Evolutionary conservation across 345 rosid genomes (phyloP).

Genomic region (Populus nigra): DNA sequence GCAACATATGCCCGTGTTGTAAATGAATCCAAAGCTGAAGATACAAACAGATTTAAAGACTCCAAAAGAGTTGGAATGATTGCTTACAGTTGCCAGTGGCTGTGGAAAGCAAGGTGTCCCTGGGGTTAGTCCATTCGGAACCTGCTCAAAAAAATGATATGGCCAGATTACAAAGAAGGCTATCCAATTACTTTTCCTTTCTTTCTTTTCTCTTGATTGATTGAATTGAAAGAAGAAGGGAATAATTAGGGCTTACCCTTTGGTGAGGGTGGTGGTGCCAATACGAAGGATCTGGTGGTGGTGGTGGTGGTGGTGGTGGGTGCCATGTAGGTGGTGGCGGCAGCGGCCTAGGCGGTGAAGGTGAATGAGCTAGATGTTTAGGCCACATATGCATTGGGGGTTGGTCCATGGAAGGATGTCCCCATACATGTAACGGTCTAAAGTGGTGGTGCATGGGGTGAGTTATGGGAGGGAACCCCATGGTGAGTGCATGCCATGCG

Average conservation of each 20-base stretch:
- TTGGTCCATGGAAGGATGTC: slow-evolving; percentile 66
- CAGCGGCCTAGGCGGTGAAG: slow-evolving; percentile 30
- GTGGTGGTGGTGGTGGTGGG: slow-evolving; percentile 23
- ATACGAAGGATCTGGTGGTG: slow-evolving; percentile 38
- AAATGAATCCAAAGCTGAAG: slow-evolving; percentile 11
- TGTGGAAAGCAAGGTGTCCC: slow-evolving; percentile 61
- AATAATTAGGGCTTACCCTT: slow-evolving; percentile 25
- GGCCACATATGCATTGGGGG: slow-evolving; percentile 61
- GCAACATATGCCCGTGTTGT: neutral
- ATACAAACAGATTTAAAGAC: slow-evolving; percentile 17
- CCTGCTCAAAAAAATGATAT: slow-evolving; percentile 23
- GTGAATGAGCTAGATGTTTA: slow-evolving; percentile 44
- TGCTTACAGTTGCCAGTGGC: slow-evolving; percentile 50
- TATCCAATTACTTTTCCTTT: neutral
- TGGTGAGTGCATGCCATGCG: slow-evolving; percentile 57
- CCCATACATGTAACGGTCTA: slow-evolving; percentile 84
- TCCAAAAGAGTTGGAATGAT: slow-evolving; percentile 24
- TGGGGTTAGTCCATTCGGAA: slow-evolving; percentile 44
- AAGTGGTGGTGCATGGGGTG: slow-evolving; percentile 50
- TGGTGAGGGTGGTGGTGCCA: slow-evolving; percentile 62
- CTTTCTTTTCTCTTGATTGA: neutral
- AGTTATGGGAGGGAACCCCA: slow-evolving; percentile 71
- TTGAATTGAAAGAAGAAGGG: neutral
- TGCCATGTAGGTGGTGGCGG: slow-evolving; percentile 43
- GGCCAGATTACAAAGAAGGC: neutral